Percentiles rank a stretch among this genome's conserved stretches.
Conservation (phyloP, 2,329 filamentous ascomycete species). For the Trichoderma sp. region DNA sequence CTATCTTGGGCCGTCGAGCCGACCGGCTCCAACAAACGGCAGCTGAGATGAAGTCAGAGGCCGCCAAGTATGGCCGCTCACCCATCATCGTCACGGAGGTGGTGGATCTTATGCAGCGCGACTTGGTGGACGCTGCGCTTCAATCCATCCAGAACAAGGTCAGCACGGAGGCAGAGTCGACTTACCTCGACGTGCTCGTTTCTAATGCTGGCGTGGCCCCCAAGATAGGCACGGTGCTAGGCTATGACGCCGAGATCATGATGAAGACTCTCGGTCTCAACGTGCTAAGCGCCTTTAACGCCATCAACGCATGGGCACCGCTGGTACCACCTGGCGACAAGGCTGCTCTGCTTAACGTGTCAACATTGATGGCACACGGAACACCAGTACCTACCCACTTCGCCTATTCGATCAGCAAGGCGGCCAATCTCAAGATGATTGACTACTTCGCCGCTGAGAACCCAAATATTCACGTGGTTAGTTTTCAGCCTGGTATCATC, state of each 20-base stretch:
- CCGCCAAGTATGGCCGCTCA: neutral
- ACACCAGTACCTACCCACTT: neutral
- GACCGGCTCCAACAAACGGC: neutral
- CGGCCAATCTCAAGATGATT: neutral
- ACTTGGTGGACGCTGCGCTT: neutral
- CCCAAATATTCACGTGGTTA: neutral
- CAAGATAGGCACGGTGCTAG: neutral
- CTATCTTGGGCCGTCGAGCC: neutral
- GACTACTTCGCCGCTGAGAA: neutral
- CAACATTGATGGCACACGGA: neutral
- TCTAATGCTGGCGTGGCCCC: neutral
- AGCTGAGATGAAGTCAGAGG: neutral
- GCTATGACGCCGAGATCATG: neutral
- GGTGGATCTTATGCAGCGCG: neutral
- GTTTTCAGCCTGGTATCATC: neutral
- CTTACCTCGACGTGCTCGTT: neutral
- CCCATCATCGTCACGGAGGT: neutral
- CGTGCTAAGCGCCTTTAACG: neutral
- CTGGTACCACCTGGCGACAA: neutral
- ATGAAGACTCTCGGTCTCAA: neutral
- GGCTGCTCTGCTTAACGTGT: neutral
- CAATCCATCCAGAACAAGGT: neutral
- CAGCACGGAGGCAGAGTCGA: neutral
- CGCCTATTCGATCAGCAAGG: neutral
- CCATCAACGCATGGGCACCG: neutral